phyloP scores from a whole-genome alignment of 2,329 filamentous ascomycete genomes.

The Colletotrichum coccodes region DNA sequence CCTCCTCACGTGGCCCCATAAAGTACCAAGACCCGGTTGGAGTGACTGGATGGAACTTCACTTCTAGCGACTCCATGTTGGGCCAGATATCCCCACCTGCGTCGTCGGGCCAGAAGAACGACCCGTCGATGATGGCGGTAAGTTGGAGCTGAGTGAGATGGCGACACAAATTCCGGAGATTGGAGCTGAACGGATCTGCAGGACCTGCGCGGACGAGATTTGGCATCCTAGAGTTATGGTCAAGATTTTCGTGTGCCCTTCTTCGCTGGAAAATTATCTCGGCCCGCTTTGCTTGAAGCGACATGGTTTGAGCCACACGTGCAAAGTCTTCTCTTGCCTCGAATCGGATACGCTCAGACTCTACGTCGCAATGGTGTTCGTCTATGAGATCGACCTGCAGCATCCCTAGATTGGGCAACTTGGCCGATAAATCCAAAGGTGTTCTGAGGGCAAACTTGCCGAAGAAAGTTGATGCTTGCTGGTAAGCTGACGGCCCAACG shows the following conservation, averaged over 20 bases:
- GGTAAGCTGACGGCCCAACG: not conserved
- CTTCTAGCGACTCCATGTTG: not conserved
- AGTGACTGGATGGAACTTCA: not conserved
- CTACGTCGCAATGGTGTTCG: conserved; percentile 3
- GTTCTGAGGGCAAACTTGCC: not conserved
- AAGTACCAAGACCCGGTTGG: conserved; percentile 8
- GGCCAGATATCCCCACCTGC: not conserved
- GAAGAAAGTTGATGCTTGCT: not conserved
- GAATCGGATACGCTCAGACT: not conserved
- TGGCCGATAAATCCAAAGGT: not conserved
- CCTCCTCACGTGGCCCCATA: not conserved
- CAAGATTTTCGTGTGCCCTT: not conserved
- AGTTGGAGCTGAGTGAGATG: conserved; percentile 1
- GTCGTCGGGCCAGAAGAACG: conserved; percentile 1
- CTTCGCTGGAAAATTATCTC: not conserved
- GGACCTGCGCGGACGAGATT: not conserved
- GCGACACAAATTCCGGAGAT: not conserved
- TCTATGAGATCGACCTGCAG: not conserved
- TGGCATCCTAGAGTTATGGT: not conserved
- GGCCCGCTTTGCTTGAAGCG: not conserved
- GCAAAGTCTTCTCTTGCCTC: not conserved
- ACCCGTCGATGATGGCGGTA: not conserved
- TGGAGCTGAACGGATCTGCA: not conserved
- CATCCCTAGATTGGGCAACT: not conserved
- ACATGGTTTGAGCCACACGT: not conserved